Evolutionary conservation across 768 basidiomycete species (phyloP), one percentile per base, ranked within the genome.

Genomic region (Lentinula guzmanii): DNA sequence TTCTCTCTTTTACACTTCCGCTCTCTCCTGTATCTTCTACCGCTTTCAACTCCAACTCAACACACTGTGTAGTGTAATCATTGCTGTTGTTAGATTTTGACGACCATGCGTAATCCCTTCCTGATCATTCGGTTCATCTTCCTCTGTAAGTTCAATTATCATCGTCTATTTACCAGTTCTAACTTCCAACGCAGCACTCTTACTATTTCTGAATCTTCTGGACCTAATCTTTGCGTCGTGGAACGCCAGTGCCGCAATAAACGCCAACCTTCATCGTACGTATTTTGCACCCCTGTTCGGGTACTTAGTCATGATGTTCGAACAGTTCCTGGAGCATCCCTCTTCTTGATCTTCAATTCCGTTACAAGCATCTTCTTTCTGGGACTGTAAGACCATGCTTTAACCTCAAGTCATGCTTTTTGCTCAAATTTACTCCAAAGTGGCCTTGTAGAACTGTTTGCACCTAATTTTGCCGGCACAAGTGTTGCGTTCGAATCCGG

Each of bases 171-270:
- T 35, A 53, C 31, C 54, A n/a, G 37, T 39, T 0, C 37, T 39
- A 39, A 39, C 37, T 13, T 39, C 0, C 18, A 28, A 41, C 60
- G 1, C 66, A 82, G 81, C 76, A 62, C 75, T 86, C 48, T 73
- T 86, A 42, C 65, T 74, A 9, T 82, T 80, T 65, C 70, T 86
- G 46, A 83, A 79, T 65, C 61, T 84, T 50, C 74, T 89, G 52
- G 69, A 78, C 6, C 67, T 87, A 45, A 76, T 80, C 24, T 86
- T 87, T 64, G 78, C 85, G 6, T 76, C 79, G 42, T 87, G 85
- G 86, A 84, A 84, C 66, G 70, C 85, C 21, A 71, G 72, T 54
- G 72, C 76, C 15, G 74, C 75, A 9, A 31, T 66, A 56, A 70
- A 71, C 9, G 68, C 69, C 10, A 75, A 73, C 3, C 55, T 72